phyloP scores from a whole-genome alignment of 768 basidiomycete genomes.

The Naematelia encephala region DNA sequence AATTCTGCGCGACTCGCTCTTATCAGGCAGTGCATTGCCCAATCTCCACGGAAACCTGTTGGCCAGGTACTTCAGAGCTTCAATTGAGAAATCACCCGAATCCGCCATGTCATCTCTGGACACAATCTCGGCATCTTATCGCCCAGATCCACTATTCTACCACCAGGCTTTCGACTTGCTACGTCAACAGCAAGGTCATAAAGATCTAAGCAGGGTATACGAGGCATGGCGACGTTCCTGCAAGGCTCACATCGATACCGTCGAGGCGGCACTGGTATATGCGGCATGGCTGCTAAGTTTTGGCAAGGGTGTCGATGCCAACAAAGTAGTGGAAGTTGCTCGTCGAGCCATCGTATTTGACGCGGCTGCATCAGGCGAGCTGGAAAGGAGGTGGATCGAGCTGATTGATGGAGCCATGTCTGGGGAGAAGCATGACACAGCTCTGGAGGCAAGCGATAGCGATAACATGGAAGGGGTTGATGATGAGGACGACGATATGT shows the following conservation, averaged over 20 bases:
- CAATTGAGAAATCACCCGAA: not conserved
- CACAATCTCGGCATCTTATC: constrained; percentile 11
- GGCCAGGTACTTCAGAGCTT: not conserved
- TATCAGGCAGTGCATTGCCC: not conserved
- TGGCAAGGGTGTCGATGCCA: constrained; percentile 27
- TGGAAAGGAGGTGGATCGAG: not conserved
- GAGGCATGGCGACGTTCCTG: constrained; percentile 24
- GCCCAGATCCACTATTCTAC: constrained; percentile 19
- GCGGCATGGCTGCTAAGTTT: constrained; percentile 21
- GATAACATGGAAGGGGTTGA: not conserved
- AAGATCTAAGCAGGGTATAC: constrained; percentile 22
- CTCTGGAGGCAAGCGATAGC: not conserved
- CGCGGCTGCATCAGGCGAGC: no score
- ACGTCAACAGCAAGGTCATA: not conserved
- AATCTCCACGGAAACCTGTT: not conserved
- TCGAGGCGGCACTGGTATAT: constrained; percentile 23
- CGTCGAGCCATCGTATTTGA: not conserved
- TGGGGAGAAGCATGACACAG: not conserved
- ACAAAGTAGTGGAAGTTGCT: not conserved
- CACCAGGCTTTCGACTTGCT: constrained; percentile 19
- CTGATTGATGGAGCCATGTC: not conserved
- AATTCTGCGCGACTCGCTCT: not conserved
- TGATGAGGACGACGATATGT: not conserved
- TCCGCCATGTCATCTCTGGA: constrained; percentile 1
- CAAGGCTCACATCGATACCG: constrained; percentile 16